Evolutionary conservation across 2,329 filamentous ascomycete genomes (phyloP).

Genomic region (Fusarium falciforme): DNA sequence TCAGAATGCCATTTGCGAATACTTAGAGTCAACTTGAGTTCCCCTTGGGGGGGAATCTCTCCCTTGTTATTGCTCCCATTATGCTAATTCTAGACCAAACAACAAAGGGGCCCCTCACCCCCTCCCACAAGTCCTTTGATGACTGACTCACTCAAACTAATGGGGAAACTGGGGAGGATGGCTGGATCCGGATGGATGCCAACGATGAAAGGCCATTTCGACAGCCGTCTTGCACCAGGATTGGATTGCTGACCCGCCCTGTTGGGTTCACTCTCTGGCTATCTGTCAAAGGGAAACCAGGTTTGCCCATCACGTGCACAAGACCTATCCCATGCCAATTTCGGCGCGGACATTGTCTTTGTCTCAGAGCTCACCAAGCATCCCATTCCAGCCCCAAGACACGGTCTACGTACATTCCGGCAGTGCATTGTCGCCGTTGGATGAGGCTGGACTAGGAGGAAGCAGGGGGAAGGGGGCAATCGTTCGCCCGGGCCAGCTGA

Average conservation of each 20-base stretch:
- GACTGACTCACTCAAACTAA: not conserved
- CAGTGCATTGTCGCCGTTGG: constrained; percentile 50
- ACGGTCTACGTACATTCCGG: constrained; percentile 31
- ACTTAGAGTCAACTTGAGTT: not conserved
- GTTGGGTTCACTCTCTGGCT: not conserved
- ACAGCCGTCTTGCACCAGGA: constrained; percentile 19
- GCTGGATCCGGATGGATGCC: not conserved
- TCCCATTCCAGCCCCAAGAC: constrained; percentile 51
- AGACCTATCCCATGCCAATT: constrained; percentile 33
- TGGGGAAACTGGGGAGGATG: not conserved
- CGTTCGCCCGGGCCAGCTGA: constrained; percentile 29
- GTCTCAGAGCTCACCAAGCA: constrained; percentile 49
- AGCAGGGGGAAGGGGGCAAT: not conserved
- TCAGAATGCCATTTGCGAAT: constrained; percentile 32
- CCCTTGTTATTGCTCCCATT: constrained; percentile 32
- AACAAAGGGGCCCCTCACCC: constrained; percentile 27
- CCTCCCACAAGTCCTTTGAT: constrained; percentile 34
- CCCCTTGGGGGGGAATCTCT: constrained; percentile 11
- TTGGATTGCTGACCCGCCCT: constrained; percentile 21
- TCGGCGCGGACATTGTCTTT: constrained; percentile 48
- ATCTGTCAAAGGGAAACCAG: not conserved
- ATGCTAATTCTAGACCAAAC: constrained; percentile 28
- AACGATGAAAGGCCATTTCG: constrained; percentile 18
- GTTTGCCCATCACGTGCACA: constrained; percentile 42
- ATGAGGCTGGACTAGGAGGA: constrained; percentile 44